These are phyloP conservation scores for Panaeolus papilionaceus DNA, from an alignment of 768 basidiomycete genomes.

Conservation along the genomic window DNA sequence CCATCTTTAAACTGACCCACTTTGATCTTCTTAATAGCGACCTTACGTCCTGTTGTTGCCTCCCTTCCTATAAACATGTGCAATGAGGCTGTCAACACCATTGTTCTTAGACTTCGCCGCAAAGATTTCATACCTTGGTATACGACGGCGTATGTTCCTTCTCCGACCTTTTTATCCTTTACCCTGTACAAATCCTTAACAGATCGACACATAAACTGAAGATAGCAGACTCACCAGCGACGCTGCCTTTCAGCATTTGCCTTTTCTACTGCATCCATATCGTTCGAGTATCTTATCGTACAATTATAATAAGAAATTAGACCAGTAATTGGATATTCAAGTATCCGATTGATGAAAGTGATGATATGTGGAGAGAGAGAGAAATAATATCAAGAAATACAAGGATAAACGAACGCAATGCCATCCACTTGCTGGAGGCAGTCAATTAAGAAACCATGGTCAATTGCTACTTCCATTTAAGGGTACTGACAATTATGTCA, in stretches of 20 bases:
- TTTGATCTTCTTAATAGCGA: conserved; percentile 99
- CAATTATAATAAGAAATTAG: neutral
- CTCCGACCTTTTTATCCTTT: conserved; percentile 84
- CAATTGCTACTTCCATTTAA: conserved; percentile 1
- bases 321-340: neutral
- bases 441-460: conserved; percentile 6
- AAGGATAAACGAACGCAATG: neutral
- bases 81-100: neutral
- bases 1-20: conserved; percentile 98
- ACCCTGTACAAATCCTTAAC: conserved; percentile 49
- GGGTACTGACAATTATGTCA: conserved; percentile 21
- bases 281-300: neutral
- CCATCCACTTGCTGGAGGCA: neutral
- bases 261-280: conserved; percentile 84
- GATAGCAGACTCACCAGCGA: conserved; percentile 27
- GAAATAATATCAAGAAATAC: neutral
- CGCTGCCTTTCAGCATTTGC: conserved; percentile 74
- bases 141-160: conserved; percentile 96
- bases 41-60: conserved; percentile 74
- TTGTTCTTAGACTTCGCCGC: neutral
- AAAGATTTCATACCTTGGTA: conserved; percentile 71
- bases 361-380: neutral
- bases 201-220: neutral
- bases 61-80: conserved; percentile 58
- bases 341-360: neutral